phyloP scores from a whole-genome alignment of 441 rosid genomes.

The Populus hybrid region DNA sequence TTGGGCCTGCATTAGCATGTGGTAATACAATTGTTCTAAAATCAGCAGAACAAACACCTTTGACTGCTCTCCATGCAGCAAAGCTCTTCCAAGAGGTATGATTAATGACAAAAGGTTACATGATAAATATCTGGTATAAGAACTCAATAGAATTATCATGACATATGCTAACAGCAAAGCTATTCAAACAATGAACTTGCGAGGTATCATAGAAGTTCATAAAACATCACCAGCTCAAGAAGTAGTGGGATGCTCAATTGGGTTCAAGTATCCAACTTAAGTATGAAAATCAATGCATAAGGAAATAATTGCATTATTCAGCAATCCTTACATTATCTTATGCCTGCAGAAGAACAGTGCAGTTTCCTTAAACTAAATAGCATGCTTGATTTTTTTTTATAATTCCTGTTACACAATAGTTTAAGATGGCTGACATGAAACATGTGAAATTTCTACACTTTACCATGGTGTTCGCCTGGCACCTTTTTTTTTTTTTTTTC shows the following conservation, averaged over 20 bases:
- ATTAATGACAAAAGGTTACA: background rate
- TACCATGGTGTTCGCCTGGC: background rate
- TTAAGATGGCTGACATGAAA: background rate
- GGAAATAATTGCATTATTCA: background rate
- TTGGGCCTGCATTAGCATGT: slow-evolving; percentile 60
- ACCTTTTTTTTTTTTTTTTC: background rate
- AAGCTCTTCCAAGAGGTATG: slow-evolving; percentile 51
- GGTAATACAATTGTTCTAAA: slow-evolving; percentile 54
- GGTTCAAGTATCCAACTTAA: background rate
- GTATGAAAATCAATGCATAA: background rate
- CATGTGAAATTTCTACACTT: background rate
- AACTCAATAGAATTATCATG: background rate
- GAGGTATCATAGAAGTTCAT: background rate
- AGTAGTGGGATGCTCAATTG: background rate
- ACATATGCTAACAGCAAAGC: background rate
- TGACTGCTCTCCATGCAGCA: slow-evolving; percentile 47
- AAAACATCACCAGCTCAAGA: background rate
- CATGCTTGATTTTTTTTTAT: too few relatives aligned
- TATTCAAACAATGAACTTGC: background rate
- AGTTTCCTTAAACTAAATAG: too few relatives aligned
- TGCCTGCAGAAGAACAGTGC: too few relatives aligned
- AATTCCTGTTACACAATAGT: background rate
- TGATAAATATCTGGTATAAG: background rate
- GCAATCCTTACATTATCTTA: background rate
- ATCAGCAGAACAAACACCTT: slow-evolving; percentile 60